These are phyloP conservation scores for Syzygium aromaticum DNA, from an alignment of 345 rosid genomes.

Conservation along the genomic window DNA sequence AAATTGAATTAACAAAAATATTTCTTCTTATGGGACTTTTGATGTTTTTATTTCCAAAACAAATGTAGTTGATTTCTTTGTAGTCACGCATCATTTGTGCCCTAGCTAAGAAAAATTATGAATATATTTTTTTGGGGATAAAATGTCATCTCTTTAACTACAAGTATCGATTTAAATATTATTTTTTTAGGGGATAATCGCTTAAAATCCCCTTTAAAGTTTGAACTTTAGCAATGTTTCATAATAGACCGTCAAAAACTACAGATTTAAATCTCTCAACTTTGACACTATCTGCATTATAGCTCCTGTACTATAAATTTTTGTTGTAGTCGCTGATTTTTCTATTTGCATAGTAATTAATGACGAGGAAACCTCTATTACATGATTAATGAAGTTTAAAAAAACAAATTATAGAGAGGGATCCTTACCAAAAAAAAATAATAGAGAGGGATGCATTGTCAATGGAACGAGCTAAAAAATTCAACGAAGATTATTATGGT, in stretches of 20 bases:
- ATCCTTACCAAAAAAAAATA: too few relatives aligned
- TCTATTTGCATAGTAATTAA: neutral
- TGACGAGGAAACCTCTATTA: neutral
- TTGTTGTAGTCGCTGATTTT: neutral
- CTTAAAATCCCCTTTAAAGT: neutral
- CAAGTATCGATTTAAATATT: neutral
- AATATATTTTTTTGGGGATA: too few relatives aligned
- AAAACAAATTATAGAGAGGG: neutral
- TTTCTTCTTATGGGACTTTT: neutral
- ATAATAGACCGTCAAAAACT: neutral
- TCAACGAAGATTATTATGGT: neutral
- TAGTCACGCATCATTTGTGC: neutral
- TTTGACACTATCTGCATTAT: accelerated
- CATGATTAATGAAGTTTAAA: neutral
- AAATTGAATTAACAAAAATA: too few relatives aligned
- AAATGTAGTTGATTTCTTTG: neutral
- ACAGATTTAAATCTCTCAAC: neutral
- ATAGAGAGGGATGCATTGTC: neutral
- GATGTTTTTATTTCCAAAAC: neutral
- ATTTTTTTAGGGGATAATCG: neutral
- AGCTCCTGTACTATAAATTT: neutral
- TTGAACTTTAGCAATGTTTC: neutral
- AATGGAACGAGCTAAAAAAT: neutral
- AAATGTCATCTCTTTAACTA: neutral
- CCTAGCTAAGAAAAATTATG: neutral